Base-by-base conservation (phyloP, 495 filamentous ascomycete species). In the Extremus antarcticus region DNA sequence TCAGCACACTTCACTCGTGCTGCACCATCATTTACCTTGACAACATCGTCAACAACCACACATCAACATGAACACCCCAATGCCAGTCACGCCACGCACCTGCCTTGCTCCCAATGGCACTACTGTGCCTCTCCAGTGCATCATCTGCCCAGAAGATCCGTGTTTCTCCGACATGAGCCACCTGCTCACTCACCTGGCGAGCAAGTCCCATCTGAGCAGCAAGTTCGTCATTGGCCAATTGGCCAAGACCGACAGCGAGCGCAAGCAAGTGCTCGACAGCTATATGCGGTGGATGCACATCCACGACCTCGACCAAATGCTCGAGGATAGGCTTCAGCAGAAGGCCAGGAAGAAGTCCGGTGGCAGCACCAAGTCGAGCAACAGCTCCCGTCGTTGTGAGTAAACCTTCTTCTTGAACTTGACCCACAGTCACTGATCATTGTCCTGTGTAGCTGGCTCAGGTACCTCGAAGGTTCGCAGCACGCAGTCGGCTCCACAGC, bases 81-180 rank as follows among this genome's bases (percentile, higher is more conserved):
- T 21, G 23, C 39, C 43, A 22, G 9, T 19, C 1, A 29, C 22
- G 20, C 10, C 50, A 7, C n/a, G n/a, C n/a, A n/a, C 9, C 35
- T 9, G 35, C 35, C 35, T 39, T 9, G 9, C 35, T n/a, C 9
- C 35, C 9, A 39, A 9, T 39, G 35, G 35, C 35, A 39, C 35
- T n/a, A 54, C 21, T 50, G 77, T 88, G 58, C 78, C 82, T 43
- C 78, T 95, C 24, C 70, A 76, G 59, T 95, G 90, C 78, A 84
- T 72, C 54, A 80, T 91, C 60, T 95, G 90, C 67, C 81, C 83
- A 4, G 85, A 84, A 59, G 78, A 76, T 51, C 86, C 87, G 11
- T 72, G 65, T 39, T 96, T 94, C 70, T 92, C 88, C 50, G 90
- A 96, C 65, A 70, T 87, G 29, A 94, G 89, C 16, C 90, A 95